Evolutionary conservation across 1,139 yeast species (phyloP), one percentile per base, ranked within the genome.

Genomic region (Geotrichum cucujoidarum): DNA sequence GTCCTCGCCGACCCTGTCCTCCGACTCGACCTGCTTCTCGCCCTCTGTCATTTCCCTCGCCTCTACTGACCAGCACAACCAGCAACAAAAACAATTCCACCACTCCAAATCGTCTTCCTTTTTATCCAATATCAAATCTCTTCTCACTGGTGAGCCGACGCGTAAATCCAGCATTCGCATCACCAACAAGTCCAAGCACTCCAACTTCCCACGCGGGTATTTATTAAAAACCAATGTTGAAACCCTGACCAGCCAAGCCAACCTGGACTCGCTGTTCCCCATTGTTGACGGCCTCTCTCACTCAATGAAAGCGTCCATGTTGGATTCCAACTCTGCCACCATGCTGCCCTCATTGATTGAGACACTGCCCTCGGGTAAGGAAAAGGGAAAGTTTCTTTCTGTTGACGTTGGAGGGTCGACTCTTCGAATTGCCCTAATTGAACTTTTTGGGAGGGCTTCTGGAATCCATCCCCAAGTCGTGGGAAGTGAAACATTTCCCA

Each of bases 341-440:
- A 63, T 87, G 95, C 81, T 86, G 53, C 95, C 95, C 37, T 76
- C 92, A 1, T 85, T 69, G 59, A 87, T 86, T 21, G 80, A 86
- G 3, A 71, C 74, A 8, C 73, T 83, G 54, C 96, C 95, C 21
- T 73, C 75, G 29, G 95, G 95, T 44, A 70, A 75, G 44, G 95
- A 88, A 62, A 68, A 67, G 40, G 95, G 95, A n/a, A 70, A 81
- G 39, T 77, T 71, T 54, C 69, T 87, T 52, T 94, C 95, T 40
- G 87, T 88, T 17, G 95, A 85, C 62, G 73, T 86, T 43, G 95
- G 95, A 53, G 95, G 95, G 38, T 56, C 62, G 17, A 59, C 57
- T 13, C 81, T 88, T 63, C 73, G 95, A 61, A 90, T 86, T 18
- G 87, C 95, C 55, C 82, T 94, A 13, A 84, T 86, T 35, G 62